Conservation (phyloP, 2,329 filamentous ascomycete genomes). For the Cytospora piceicola region DNA sequence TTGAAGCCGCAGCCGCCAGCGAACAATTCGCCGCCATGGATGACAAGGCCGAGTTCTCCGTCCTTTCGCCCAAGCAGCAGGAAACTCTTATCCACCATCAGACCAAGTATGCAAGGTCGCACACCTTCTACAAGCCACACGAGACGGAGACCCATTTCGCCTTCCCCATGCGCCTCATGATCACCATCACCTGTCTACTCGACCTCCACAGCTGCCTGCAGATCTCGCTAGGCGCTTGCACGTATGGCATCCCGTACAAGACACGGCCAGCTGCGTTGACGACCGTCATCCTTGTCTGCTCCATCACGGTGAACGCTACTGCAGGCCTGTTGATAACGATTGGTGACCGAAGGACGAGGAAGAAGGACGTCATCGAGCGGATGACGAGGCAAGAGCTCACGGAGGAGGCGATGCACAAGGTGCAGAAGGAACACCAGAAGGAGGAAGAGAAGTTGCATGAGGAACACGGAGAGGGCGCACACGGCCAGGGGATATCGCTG, state of each 20-base stretch:
- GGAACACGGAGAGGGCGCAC: slow-evolving; percentile 14
- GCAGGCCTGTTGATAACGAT: slow-evolving; percentile 77
- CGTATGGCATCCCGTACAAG: slow-evolving; percentile 77
- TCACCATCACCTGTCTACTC: slow-evolving; percentile 77
- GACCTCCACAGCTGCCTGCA: slow-evolving; percentile 81
- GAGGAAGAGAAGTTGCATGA: slow-evolving; percentile 35
- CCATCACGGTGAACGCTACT: slow-evolving; percentile 76
- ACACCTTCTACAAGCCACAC: slow-evolving; percentile 88
- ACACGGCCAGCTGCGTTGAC: slow-evolving; percentile 73
- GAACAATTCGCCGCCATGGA: slow-evolving; percentile 44
- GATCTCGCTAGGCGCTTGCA: slow-evolving; percentile 76
- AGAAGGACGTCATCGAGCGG: slow-evolving; percentile 82
- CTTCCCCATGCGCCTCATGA: slow-evolving; percentile 74
- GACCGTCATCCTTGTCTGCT: slow-evolving; percentile 78
- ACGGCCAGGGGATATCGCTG: slow-evolving; percentile 15
- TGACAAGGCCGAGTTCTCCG: slow-evolving; percentile 56
- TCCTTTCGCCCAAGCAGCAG: slow-evolving; percentile 69
- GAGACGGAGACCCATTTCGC: slow-evolving; percentile 82
- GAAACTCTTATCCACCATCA: slow-evolving; percentile 75
- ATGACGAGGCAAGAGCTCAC: slow-evolving; percentile 80
- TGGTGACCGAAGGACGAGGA: slow-evolving; percentile 76
- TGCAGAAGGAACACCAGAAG: slow-evolving; percentile 50
- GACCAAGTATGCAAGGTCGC: slow-evolving; percentile 77
- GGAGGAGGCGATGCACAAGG: slow-evolving; percentile 54
- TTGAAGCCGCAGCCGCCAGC: slow-evolving; percentile 48